Evolutionary conservation across 2,329 filamentous ascomycete genomes (phyloP).

Genomic region (Fusarium sterilihyphosum): DNA sequence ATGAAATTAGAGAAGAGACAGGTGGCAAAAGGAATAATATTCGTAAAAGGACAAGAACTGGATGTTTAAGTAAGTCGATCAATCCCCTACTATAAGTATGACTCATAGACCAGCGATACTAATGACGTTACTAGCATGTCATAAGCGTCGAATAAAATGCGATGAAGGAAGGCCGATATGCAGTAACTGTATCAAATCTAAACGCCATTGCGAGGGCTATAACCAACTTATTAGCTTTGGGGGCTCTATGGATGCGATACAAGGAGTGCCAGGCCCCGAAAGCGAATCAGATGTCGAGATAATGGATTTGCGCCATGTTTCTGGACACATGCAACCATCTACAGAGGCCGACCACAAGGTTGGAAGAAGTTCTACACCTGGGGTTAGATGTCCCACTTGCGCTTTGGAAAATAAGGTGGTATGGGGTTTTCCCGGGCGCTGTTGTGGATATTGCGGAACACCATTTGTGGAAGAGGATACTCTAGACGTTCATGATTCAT

Average conservation of each 20-base stretch:
- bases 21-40: rapidly evolving
- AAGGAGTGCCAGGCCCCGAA: background rate
- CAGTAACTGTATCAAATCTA: background rate
- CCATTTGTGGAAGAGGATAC: rapidly evolving
- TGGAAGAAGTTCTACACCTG: rapidly evolving
- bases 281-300: background rate
- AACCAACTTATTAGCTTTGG: rapidly evolving
- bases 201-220: background rate
- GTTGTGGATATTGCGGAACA: background rate
- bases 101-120: background rate
- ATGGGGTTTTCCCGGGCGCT: rapidly evolving
- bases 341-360: rapidly evolving
- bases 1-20: background rate
- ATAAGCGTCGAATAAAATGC: background rate
- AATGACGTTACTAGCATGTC: background rate
- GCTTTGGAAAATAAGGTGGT: background rate
- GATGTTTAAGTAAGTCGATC: background rate
- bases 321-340: background rate
- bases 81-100: rapidly evolving
- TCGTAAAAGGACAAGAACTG: background rate
- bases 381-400: rapidly evolving
- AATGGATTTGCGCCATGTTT: too few relatives aligned
- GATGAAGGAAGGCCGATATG: background rate
- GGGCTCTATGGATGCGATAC: background rate
- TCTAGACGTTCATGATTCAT: too few relatives aligned